Base-by-base conservation (phyloP, 2,329 filamentous ascomycete species). In the Fusarium temperatum region DNA sequence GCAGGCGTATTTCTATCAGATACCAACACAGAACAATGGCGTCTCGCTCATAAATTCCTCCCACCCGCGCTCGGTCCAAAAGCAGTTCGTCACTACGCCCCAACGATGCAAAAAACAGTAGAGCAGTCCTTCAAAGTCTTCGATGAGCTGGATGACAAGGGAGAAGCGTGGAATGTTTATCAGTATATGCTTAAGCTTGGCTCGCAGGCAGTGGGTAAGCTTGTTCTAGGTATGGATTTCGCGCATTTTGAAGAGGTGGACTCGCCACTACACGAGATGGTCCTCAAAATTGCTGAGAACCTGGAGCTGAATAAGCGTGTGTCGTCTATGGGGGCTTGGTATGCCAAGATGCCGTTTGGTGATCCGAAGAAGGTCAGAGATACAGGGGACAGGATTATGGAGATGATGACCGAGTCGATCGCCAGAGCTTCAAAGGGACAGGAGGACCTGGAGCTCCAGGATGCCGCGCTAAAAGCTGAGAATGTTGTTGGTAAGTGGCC, bases 281-380 rank as follows among this genome's bases (percentile, higher is more conserved):
- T 90, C 0, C 77, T 81, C 22, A 71, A 80, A 5, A 87, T 91
- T 50, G 89, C 85, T 0, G 82, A 87, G 53, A 72, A 83, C 0
- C 81, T 91, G 8, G 81, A 84, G 24, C 78, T 92, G 14, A 91
- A 90, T 77, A 91, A 91, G 81, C 87, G 88, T 74, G 82, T 90
- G 12, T 84, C 87, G 0, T 84, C 86, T 0, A 84, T 85, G 76
- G 88, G 88, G 3, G 81, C 83, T 47, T 91, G 89, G 89, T 91
- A 91, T 66, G 81, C 81, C 1, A 79, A 81, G 10, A 75, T 91
- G 45, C 90, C 90, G 0, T 91, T 91, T 63, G 89, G 89, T 12
- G 87, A 89, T 44, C 85, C 88, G 0, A 81, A 84, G 71, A 80
- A 80, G 14, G 79, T 90, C 3, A 78, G 79, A 3, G 72, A 83